A percentile compares a stretch with the other conserved stretches of the same genome.
Evolutionary conservation across 2,329 filamentous ascomycete species (phyloP).

Genomic region (Arthrinium phaeospermum): DNA sequence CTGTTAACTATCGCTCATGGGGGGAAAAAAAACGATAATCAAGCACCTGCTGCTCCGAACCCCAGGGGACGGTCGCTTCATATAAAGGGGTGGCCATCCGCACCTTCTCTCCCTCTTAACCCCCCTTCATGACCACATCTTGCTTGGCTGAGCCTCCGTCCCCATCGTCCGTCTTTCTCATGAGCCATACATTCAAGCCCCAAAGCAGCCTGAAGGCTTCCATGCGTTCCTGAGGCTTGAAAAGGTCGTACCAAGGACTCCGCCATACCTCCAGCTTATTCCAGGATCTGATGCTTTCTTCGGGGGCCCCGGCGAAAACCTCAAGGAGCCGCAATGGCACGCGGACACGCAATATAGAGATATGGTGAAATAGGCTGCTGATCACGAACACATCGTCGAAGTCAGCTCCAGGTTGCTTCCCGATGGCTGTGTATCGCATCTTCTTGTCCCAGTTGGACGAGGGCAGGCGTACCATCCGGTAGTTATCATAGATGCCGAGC

Average conservation of each 20-base stretch:
- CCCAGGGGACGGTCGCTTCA: background rate
- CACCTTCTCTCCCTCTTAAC: constrained; percentile 9
- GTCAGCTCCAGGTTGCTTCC: constrained; percentile 50
- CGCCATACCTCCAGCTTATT: constrained; percentile 60
- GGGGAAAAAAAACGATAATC: background rate
- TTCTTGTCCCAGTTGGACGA: constrained; percentile 65
- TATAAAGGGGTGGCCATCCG: background rate
- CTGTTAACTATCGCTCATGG: background rate
- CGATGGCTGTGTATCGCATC: constrained; percentile 62
- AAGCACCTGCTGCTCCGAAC: background rate
- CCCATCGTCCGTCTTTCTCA: constrained; percentile 47
- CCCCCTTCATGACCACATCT: constrained; percentile 31
- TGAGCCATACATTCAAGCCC: constrained; percentile 65
- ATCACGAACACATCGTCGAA: constrained; percentile 68
- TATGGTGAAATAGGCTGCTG: constrained; percentile 66
- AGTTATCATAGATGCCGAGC: constrained; percentile 65
- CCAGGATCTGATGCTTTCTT: constrained; percentile 50
- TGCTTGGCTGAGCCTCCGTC: background rate
- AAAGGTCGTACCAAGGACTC: constrained; percentile 67
- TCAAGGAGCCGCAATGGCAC: constrained; percentile 60
- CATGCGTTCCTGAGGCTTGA: constrained; percentile 57
- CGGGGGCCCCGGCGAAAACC: constrained; percentile 55
- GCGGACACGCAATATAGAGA: constrained; percentile 63
- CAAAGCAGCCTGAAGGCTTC: constrained; percentile 63
- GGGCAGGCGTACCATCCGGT: constrained; percentile 66